Base-by-base conservation (phyloP, 371 early-diverging fungal species). In the Mortierella polycephala region DNA sequence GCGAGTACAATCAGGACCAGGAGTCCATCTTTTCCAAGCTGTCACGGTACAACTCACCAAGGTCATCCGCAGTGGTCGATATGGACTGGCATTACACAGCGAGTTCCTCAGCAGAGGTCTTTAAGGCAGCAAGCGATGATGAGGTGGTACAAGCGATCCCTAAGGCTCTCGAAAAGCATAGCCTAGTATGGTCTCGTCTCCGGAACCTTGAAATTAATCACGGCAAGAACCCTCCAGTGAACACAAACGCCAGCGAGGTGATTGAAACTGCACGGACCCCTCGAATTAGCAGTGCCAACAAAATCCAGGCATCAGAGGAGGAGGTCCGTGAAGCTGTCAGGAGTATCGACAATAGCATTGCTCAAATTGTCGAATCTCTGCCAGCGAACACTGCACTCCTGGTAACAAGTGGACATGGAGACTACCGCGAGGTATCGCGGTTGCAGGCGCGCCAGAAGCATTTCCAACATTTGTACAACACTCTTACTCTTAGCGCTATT, bases 11-110 rank as follows among this genome's bases (percentile, higher is more conserved):
- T 11, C 74, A 77, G 21, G 79, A 85, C 20, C 70, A 81, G 1
- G 89, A 88, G 47, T 69, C 86, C 8, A 65, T 87, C 14, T 87
- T 88, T 71, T 74, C 86, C 47, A 83, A 89, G 37, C 57, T 90
- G 21, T 54, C 60, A 12, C 82, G 85, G 16, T 65, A 70, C 47
- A 74, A 65, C 1, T 75, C 82, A 1, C 69, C 81, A 6, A 67
- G 82, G 53, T 58, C 74, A 0, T 82, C 86, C 21, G 87, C 83
- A 1, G 81, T 87, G 47, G 67, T 88, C 1, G 88, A 88, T 60
- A 61, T 74, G 12, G 70, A 60, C 49, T 40, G 39, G 9, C 12
- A 60, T 12, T 54, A 49, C 1, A 55, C 57, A 10, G 13, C 62
- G 46, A 30, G 16, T 4, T 80, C 74, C 6, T 57, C 57, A 1